Percentiles rank a stretch among this genome's conserved stretches.
phyloP scores from a whole-genome alignment of 208 protist species.

The Leishmania major region DNA sequence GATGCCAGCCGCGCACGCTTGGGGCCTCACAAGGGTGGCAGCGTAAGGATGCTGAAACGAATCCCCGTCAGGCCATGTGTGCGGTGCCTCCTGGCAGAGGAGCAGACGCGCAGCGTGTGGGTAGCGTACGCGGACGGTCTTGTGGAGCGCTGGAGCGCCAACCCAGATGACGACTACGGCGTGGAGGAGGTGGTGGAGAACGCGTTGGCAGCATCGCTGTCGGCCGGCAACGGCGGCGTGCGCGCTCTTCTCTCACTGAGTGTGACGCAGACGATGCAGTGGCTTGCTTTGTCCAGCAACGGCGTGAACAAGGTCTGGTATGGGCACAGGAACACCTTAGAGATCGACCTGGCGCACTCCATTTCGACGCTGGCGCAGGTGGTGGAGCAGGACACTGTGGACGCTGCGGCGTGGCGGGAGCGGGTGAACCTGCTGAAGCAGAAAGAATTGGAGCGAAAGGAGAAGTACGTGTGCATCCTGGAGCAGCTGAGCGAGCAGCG shows the following conservation, averaged over 20 bases:
- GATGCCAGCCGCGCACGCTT: not conserved
- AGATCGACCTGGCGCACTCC: slow-evolving; percentile 60
- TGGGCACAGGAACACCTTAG: slow-evolving; percentile 68
- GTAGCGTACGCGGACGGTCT: slow-evolving; percentile 80
- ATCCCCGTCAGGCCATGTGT: slow-evolving; percentile 62
- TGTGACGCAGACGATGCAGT: slow-evolving; percentile 77
- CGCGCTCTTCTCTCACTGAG: slow-evolving; percentile 46
- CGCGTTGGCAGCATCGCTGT: slow-evolving; percentile 16
- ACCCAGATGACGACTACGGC: slow-evolving; percentile 85
- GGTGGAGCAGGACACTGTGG: slow-evolving; percentile 69
- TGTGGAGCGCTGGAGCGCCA: slow-evolving; percentile 85
- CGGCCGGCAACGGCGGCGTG: slow-evolving; percentile 12
- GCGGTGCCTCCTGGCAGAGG: slow-evolving; percentile 56
- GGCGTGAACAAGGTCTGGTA: slow-evolving; percentile 91
- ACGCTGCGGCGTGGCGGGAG: slow-evolving; percentile 74
- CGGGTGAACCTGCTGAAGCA: slow-evolving; percentile 44
- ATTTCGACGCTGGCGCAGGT: slow-evolving; percentile 60
- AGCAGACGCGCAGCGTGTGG: slow-evolving; percentile 67
- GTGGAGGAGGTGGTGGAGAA: slow-evolving; percentile 79
- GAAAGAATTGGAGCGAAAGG: slow-evolving; percentile 64
- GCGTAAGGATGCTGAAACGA: slow-evolving; percentile 46
- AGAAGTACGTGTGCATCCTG: slow-evolving; percentile 66
- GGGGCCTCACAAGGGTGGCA: not conserved
- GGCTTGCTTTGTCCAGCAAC: slow-evolving; percentile 84
- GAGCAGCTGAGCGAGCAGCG: slow-evolving; percentile 59